A percentile compares a stretch with the other conserved stretches of the same genome.
Evolutionary conservation across 805 yeast species (phyloP).

Genomic region (Cyberlindnera petersonii): DNA sequence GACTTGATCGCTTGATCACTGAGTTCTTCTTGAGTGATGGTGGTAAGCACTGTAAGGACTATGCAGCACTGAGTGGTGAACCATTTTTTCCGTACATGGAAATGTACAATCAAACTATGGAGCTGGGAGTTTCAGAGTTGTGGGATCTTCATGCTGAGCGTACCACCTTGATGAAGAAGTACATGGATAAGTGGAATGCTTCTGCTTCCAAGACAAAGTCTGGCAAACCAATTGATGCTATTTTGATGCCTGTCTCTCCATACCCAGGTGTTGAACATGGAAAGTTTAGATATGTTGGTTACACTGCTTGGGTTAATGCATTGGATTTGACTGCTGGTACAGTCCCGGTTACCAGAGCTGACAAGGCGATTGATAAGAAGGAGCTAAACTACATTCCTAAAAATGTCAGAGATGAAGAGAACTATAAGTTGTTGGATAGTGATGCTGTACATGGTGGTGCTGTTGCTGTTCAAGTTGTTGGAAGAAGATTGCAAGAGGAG

Average conservation of each 20-base stretch:
- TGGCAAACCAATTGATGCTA: conserved; percentile 44
- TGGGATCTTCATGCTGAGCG: conserved; percentile 43
- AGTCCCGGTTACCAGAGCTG: conserved; percentile 56
- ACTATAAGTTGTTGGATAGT: conserved; percentile 46
- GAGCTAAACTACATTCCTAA: conserved; percentile 30
- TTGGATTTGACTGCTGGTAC: conserved; percentile 55
- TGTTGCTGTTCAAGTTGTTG: conserved; percentile 61
- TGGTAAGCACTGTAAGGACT: conserved; percentile 34
- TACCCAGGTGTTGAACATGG: conserved; percentile 33
- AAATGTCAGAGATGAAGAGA: conserved; percentile 41
- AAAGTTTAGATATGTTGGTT: conserved; percentile 30
- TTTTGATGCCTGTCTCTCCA: conserved; percentile 38
- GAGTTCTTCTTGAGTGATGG: conserved; percentile 38
- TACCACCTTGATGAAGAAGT: conserved; percentile 36
- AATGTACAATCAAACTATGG: conserved; percentile 32
- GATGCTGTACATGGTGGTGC: conserved; percentile 55
- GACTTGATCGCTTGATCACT: conserved; percentile 32
- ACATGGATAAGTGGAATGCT: conserved; percentile 40
- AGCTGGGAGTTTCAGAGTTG: conserved; percentile 35
- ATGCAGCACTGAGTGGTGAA: conserved; percentile 39
- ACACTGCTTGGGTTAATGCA: conserved; percentile 53
- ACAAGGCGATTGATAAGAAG: conserved; percentile 35
- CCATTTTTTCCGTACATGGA: conserved; percentile 41
- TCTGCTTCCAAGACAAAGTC: conserved; percentile 32
- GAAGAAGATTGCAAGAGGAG: conserved; percentile 59